Base-by-base conservation (phyloP, 2,329 filamentous ascomycete species). In the Paracoccidioides brasiliensis region DNA sequence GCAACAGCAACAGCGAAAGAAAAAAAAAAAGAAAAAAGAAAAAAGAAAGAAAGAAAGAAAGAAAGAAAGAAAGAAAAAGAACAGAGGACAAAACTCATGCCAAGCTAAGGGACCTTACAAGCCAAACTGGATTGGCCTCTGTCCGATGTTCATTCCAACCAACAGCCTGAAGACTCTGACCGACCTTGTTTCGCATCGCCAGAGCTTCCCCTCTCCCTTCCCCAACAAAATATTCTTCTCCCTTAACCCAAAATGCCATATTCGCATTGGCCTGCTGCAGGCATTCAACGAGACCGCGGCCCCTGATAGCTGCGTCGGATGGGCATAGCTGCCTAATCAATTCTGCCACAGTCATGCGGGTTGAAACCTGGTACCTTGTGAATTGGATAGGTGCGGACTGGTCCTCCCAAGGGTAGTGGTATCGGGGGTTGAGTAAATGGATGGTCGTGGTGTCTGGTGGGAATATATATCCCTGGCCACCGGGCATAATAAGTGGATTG, bases 391-490 rank as follows among this genome's bases (percentile, higher is more conserved):
- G 70, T 58, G 68, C 64, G 37, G 22, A 2, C 53, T 54, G 8
- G 59, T 60, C 68, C 71, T 52, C 70, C 67, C 62, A 0, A 68
- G 73, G 64, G 6, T 57, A 50, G 15, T 44, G 45, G 52, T 57
- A 28, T 55, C 54, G 3, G 75, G 74, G 59, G 76, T 76, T 66
- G 85, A 74, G 2, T 84, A 72, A 38, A 61, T 83, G 80, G 5
- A 83, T 70, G 59, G 80, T 82, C 35, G 79, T 80, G 65, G 83
- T 79, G 59, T 79, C 73, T 0, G 70, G 62, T 0, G 79, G 76
- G 67, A 83, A 84, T 63, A 83, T 80, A 70, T 82, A 84, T 1
- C 80, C 82, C 0, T 78, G 79, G 61, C 83, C 81, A 57, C 78
- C 78, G 43, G 80, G 79, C 0, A 77, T 72, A 51, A 58, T 35